Evolutionary conservation across 331 rosid species (phyloP).

Genomic region (Acacia concinna): DNA sequence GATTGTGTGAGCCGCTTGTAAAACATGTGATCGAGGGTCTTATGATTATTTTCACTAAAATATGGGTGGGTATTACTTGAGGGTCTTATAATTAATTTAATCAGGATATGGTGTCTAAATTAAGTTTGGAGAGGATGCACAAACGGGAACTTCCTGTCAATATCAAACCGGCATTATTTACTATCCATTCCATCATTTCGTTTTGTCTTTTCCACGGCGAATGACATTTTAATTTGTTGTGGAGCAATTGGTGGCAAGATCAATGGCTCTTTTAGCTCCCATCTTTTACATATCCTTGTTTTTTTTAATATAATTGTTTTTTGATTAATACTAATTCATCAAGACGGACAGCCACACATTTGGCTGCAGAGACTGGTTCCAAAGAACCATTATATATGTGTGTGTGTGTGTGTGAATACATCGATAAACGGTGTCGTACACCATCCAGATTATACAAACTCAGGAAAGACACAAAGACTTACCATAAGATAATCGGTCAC

Average conservation of each 20-base stretch:
- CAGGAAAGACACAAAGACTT: too few species aligned
- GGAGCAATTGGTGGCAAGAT: slow-evolving; percentile 51
- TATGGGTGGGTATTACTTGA: neutral
- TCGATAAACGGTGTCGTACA: neutral
- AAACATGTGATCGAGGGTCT: neutral
- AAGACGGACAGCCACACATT: neutral
- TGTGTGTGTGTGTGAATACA: too few species aligned
- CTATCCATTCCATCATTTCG: slow-evolving; percentile 25
- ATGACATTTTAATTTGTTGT: slow-evolving; percentile 31
- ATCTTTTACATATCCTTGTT: neutral
- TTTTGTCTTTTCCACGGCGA: slow-evolving; percentile 34
- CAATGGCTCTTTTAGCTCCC: slow-evolving; percentile 41
- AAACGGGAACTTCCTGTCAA: neutral
- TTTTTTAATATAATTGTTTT: too few species aligned
- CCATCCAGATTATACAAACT: neutral
- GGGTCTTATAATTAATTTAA: too few species aligned
- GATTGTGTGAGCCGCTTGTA: neutral
- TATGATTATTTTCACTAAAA: too few species aligned
- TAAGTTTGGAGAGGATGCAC: neutral
- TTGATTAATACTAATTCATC: neutral
- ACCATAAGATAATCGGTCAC: too few species aligned
- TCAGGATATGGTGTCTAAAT: too few species aligned
- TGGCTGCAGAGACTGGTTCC: neutral
- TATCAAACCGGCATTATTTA: neutral
- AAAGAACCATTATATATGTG: neutral